These are phyloP conservation scores for Syzygium jambos DNA, from an alignment of 345 rosid species.

Conservation along the genomic window DNA sequence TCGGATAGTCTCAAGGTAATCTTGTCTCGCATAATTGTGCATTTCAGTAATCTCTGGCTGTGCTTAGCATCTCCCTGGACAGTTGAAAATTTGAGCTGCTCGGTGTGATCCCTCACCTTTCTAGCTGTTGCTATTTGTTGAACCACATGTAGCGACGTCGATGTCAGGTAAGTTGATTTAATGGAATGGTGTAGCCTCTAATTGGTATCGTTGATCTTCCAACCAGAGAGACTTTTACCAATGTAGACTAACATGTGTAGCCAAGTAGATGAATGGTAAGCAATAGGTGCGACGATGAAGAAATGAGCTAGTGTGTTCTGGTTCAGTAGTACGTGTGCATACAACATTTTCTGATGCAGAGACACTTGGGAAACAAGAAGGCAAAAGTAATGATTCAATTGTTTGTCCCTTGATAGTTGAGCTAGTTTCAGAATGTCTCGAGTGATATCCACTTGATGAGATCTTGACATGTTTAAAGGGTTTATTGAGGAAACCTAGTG, in stretches of 20 bases:
- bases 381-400: neutral
- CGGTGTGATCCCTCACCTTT: neutral
- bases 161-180: neutral
- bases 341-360: neutral
- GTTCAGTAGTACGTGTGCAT: neutral
- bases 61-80: neutral
- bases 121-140: neutral
- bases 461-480: neutral
- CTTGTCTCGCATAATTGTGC: neutral
- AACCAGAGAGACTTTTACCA: neutral
- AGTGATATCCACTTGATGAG: neutral
- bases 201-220: neutral
- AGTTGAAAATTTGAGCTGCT: neutral
- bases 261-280: neutral
- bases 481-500: neutral
- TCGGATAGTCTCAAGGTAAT: conserved; percentile 80
- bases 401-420: neutral
- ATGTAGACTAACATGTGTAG: neutral
- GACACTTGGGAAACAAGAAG: neutral
- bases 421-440: neutral
- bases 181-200: neutral
- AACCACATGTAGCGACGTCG: neutral
- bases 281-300: neutral
- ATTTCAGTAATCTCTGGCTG: neutral
- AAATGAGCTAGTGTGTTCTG: neutral